Conservation (phyloP, 345 rosid species). For the Orychophragmus violaceus region DNA sequence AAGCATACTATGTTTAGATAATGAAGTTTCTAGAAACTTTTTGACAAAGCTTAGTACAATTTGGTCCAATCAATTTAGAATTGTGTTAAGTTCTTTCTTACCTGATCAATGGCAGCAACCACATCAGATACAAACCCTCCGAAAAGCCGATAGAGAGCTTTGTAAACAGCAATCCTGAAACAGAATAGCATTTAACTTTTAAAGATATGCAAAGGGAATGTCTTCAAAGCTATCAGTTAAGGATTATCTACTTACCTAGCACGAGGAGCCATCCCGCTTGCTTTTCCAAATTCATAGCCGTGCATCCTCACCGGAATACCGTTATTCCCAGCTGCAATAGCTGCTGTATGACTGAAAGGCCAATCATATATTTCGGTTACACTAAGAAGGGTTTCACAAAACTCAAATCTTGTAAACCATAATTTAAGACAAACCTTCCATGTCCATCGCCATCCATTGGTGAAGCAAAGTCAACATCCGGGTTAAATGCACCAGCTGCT, state of each 20-base stretch:
- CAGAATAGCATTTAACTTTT: not conserved
- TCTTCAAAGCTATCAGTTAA: not conserved
- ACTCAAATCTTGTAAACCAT: too few relatives aligned
- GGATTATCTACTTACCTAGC: slow-evolving; percentile 58
- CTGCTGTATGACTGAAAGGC: slow-evolving; percentile 82
- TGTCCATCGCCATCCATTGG: slow-evolving; percentile 99
- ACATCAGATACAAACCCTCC: slow-evolving; percentile 98
- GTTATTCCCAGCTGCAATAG: slow-evolving; percentile 98
- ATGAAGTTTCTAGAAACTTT: not conserved
- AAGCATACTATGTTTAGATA: too few relatives aligned
- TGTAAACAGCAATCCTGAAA: slow-evolving; percentile 87
- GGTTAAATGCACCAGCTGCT: slow-evolving; percentile 90
- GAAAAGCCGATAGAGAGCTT: slow-evolving; percentile 90
- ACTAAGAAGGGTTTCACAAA: too few relatives aligned
- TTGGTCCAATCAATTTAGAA: not conserved
- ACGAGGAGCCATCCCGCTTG: slow-evolving; percentile 99
- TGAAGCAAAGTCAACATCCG: slow-evolving; percentile 80
- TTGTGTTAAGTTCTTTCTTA: slow-evolving; percentile 16
- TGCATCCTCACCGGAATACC: slow-evolving; percentile 89
- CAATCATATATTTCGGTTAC: too few relatives aligned
- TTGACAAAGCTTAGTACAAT: not conserved
- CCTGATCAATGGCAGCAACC: slow-evolving; percentile 99
- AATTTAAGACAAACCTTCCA: slow-evolving; percentile 79
- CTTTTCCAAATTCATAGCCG: slow-evolving; percentile 97
- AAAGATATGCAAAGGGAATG: not conserved